These are phyloP conservation scores for Debaryomyces nepalensis DNA, from an alignment of 1,139 yeast genomes.

Conservation along the genomic window DNA sequence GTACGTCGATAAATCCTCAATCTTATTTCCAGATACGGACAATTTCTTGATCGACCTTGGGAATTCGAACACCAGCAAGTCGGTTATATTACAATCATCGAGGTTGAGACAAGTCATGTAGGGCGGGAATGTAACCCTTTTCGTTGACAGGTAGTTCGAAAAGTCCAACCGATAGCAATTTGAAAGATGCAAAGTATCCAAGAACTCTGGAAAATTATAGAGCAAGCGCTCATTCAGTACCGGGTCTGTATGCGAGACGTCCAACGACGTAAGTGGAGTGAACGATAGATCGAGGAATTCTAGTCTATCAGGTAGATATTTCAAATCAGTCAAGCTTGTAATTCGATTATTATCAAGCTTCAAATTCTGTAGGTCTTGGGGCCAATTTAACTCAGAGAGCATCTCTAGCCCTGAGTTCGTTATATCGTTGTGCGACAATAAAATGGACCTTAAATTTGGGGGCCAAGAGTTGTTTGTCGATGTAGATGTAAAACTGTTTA, in stretches of 20 bases:
- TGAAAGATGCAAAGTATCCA: conserved; percentile 29
- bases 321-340: conserved; percentile 23
- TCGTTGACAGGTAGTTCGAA: background rate
- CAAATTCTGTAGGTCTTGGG: conserved; percentile 26
- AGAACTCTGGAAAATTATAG: conserved; percentile 29
- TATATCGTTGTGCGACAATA: conserved; percentile 30
- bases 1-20: conserved; percentile 14
- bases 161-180: conserved; percentile 13
- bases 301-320: conserved; percentile 28
- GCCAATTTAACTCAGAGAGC: conserved; percentile 31
- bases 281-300: conserved; percentile 27
- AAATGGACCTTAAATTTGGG: conserved; percentile 27
- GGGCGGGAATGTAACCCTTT: conserved; percentile 16
- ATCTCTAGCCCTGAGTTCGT: conserved; percentile 23
- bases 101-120: conserved; percentile 15
- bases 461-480: conserved; percentile 36
- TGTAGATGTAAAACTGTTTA: conserved; percentile 15
- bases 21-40: conserved; percentile 29
- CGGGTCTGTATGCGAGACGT: conserved; percentile 8
- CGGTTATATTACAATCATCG: conserved; percentile 27
- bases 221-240: conserved; percentile 5
- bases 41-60: conserved; percentile 28
- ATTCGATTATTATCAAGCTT: conserved; percentile 32
- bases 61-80: conserved; percentile 26
- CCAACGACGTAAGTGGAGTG: conserved; percentile 17